phyloP scores from a whole-genome alignment of 2,329 filamentous ascomycete species.

The Arthrobotrys sphaeroides region DNA sequence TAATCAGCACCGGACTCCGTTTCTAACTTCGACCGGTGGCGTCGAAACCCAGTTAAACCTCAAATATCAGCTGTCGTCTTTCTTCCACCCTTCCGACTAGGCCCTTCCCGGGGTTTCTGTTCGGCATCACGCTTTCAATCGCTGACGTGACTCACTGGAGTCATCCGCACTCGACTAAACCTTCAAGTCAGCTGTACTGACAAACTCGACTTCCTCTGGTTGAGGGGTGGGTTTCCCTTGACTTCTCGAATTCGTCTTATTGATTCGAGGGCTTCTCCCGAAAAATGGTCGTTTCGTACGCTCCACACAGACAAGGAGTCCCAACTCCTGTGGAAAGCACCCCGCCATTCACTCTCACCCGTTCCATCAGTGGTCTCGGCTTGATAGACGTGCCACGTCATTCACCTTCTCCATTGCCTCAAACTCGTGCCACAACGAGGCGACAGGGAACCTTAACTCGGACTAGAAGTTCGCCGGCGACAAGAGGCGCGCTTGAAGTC shows the following conservation, averaged over 20 bases:
- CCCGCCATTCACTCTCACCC: constrained; percentile 55
- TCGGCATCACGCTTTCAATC: constrained; percentile 16
- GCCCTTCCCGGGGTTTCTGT: constrained; percentile 15
- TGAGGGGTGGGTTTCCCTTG: neutral
- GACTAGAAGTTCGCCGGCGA: constrained; percentile 54
- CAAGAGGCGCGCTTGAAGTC: constrained; percentile 56
- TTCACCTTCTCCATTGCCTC: constrained; percentile 55
- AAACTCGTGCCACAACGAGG: constrained; percentile 54
- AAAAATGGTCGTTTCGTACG: constrained; percentile 56
- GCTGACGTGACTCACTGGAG: constrained; percentile 7
- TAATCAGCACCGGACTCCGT: neutral
- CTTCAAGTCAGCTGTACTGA: constrained; percentile 26
- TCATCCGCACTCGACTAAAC: constrained; percentile 30
- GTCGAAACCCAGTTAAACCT: neutral
- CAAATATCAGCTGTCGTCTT: constrained; percentile 35
- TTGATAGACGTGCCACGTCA: constrained; percentile 55
- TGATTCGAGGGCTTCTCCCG: neutral
- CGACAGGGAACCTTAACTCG: constrained; percentile 55
- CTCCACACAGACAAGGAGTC: constrained; percentile 57
- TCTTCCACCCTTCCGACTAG: neutral
- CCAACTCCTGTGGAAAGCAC: constrained; percentile 57
- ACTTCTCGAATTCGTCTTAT: neutral
- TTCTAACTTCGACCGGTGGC: neutral
- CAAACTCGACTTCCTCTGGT: neutral
- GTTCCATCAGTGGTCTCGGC: constrained; percentile 54